A percentile compares a stretch with the other conserved stretches of the same genome.
These are phyloP conservation scores for Ramaria rubella DNA, from an alignment of 768 basidiomycete genomes.

Conservation along the genomic window DNA sequence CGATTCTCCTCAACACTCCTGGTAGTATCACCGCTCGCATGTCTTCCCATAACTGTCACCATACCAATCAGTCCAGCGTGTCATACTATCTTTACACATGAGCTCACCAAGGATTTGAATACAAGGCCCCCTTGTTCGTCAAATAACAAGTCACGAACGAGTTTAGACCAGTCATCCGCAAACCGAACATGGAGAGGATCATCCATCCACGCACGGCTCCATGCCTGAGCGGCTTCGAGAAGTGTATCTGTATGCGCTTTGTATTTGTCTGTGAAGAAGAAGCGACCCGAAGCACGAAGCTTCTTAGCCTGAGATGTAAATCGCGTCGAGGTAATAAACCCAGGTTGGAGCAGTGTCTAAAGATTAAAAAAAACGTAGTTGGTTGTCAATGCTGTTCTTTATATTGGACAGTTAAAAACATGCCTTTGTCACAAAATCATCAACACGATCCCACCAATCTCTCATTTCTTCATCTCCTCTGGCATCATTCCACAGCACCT, in stretches of 20 bases:
- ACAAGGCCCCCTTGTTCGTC: not conserved
- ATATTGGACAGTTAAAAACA: not conserved
- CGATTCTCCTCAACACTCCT: constrained; percentile 6
- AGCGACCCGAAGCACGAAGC: constrained; percentile 24
- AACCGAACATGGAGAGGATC: constrained; percentile 39
- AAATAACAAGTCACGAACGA: constrained; percentile 32
- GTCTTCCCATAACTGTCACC: constrained; percentile 12
- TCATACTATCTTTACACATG: constrained; percentile 13
- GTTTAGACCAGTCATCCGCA: constrained; percentile 34
- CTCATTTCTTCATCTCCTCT: constrained; percentile 37
- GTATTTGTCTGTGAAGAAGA: constrained; percentile 43
- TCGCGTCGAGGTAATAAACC: constrained; percentile 40
- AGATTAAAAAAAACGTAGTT: not conserved
- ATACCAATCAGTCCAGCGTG: too few species aligned
- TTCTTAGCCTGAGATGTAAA: constrained; percentile 31
- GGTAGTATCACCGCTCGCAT: constrained; percentile 13
- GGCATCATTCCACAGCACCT: constrained; percentile 39
- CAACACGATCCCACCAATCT: constrained; percentile 31
- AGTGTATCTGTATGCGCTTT: constrained; percentile 38
- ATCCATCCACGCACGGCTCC: constrained; percentile 37
- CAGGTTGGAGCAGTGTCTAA: constrained; percentile 32
- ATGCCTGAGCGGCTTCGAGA: constrained; percentile 33
- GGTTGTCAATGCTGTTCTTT: not conserved
- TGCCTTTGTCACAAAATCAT: constrained; percentile 29
- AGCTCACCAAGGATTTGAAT: not conserved